Evolutionary conservation across 2,329 filamentous ascomycete genomes (phyloP).

Genomic region (Pyrenophora graminea): DNA sequence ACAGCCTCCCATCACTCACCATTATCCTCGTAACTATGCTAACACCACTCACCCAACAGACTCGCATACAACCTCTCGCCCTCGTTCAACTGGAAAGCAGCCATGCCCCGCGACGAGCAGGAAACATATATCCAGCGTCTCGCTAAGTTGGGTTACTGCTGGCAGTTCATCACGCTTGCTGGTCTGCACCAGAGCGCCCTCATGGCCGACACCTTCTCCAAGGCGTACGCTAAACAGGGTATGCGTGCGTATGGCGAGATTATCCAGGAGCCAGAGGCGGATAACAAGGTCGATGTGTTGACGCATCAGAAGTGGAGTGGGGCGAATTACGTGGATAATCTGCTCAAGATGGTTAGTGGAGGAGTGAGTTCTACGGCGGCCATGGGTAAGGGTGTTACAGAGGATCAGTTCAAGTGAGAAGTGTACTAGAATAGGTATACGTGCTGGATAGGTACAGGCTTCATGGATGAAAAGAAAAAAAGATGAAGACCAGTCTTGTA

Average conservation of each 20-base stretch:
- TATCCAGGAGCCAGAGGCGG: conserved; percentile 97
- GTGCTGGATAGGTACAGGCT: too few species aligned
- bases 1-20: conserved; percentile 20
- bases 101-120: conserved; percentile 88
- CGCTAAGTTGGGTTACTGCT: conserved; percentile 88
- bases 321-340: conserved; percentile 89
- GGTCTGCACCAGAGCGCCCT: conserved; percentile 94
- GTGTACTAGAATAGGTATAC: too few species aligned
- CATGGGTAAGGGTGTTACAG: conserved; percentile 97
- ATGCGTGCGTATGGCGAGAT: conserved; percentile 98
- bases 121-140: conserved; percentile 96
- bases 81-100: conserved; percentile 99
- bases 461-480: too few species aligned
- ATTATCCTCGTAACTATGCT: background rate
- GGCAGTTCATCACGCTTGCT: conserved; percentile 99
- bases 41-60: conserved; percentile 52
- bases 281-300: conserved; percentile 85
- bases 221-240: conserved; percentile 76
- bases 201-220: conserved; percentile 85
- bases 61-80: conserved; percentile 98
- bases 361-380: conserved; percentile 90
- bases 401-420: conserved; percentile 82
- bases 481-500: too few species aligned
- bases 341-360: conserved; percentile 96
- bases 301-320: conserved; percentile 99